phyloP scores from a whole-genome alignment of 371 early-diverging fungal genomes.

The Neoconidiobolus thromboides region DNA sequence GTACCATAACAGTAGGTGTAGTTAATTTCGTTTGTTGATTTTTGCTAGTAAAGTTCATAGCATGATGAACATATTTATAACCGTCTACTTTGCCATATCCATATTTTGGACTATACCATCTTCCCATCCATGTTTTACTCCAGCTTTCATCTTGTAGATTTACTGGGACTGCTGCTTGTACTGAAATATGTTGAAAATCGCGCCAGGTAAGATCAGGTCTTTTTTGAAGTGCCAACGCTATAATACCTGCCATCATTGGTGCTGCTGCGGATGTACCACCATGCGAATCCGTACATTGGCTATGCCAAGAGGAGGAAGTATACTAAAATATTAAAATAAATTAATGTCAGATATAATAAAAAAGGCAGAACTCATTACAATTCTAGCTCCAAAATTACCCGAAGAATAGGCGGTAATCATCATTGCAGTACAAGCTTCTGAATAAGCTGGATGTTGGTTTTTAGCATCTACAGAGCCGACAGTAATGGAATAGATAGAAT shows the following conservation, averaged over 20 bases:
- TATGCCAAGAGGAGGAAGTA: conserved; percentile 63
- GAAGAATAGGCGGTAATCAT: conserved; percentile 77
- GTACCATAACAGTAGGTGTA: conserved; percentile 18
- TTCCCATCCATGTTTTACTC: conserved; percentile 33
- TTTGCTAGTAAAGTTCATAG: conserved; percentile 42
- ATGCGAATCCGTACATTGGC: conserved; percentile 50
- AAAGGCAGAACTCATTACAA: neutral
- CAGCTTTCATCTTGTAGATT: conserved; percentile 37
- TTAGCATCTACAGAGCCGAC: conserved; percentile 72
- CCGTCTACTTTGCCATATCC: conserved; percentile 88
- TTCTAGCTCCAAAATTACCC: neutral
- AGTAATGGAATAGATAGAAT: conserved; percentile 84
- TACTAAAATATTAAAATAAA: conserved; percentile 21
- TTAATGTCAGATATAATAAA: neutral
- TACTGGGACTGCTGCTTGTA: conserved; percentile 63
- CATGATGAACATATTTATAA: conserved; percentile 55
- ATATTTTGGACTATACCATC: conserved; percentile 67
- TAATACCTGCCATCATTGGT: conserved; percentile 83
- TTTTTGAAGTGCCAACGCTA: conserved; percentile 66
- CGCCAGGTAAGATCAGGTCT: conserved; percentile 81
- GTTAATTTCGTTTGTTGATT: conserved; percentile 38
- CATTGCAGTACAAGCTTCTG: conserved; percentile 80
- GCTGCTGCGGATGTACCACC: conserved; percentile 97
- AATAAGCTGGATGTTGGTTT: conserved; percentile 62
- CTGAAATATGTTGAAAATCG: conserved; percentile 69